These are phyloP conservation scores for Ceriops tagal DNA, from an alignment of 345 rosid genomes.

Conservation along the genomic window DNA sequence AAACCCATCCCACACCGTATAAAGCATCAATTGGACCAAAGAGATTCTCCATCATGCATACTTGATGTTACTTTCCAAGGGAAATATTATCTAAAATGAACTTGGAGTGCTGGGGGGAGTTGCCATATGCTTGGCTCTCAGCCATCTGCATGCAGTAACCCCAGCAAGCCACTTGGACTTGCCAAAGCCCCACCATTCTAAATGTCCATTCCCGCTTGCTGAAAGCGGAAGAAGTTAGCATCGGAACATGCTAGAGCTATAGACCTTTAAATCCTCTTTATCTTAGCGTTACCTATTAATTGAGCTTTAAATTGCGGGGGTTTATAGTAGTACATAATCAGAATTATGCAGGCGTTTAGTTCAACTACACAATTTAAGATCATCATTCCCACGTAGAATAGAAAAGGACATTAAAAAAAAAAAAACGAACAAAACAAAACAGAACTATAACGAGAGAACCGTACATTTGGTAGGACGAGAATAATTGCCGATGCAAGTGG, in stretches of 20 bases:
- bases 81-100: background rate
- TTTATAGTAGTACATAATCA: background rate
- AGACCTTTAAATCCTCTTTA: background rate
- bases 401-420: too few relatives aligned
- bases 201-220: background rate
- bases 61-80: background rate
- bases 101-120: background rate
- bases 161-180: background rate
- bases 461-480: constrained; percentile 7
- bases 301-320: too few relatives aligned
- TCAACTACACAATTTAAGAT: too few relatives aligned
- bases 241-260: constrained; percentile 11
- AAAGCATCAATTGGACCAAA: background rate
- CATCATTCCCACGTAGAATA: too few relatives aligned
- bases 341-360: background rate
- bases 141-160: background rate
- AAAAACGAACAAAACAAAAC: background rate
- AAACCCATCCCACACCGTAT: background rate
- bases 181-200: background rate
- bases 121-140: background rate
- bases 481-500: constrained; percentile 17
- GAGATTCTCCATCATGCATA: constrained; percentile 1
- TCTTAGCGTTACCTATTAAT: background rate
- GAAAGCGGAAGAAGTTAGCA: constrained; percentile 16
- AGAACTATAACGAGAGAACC: background rate